Base-by-base conservation (phyloP, 2,329 filamentous ascomycete genomes). In the Aspergillus sp. region DNA sequence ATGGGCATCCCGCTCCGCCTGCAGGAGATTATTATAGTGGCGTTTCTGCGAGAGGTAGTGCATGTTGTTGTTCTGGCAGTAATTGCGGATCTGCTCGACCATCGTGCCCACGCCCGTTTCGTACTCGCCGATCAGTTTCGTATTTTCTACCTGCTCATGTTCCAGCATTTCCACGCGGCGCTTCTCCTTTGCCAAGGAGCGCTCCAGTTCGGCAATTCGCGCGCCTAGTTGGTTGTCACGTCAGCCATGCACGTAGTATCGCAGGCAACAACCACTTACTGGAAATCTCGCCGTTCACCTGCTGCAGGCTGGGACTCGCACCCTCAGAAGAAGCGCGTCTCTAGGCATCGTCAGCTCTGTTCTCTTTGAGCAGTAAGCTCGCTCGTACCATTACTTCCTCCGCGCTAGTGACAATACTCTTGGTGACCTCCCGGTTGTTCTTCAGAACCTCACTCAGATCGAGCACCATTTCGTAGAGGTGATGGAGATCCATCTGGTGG, bases 401-500 rank as follows among this genome's bases (percentile, higher is more conserved):
- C 2, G 66, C 66, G 37, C 63, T 64, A 13, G 55, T 49, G n/a
- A 68, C 64, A 37, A 70, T 67, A 25, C 56, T 63, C 32, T 62
- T 64, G 29, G 67, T 68, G 41, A 63, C 60, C 38, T 69, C 67
- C 11, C 67, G 61, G 36, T 70, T 70, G 35, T 63, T 63, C 42
- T 64, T 63, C 32, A 70, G 48, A 1, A 69, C 60, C 11, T 66
- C 61, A 29, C 66, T 68, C 39, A 70, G 45, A 37, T 70, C 67
- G 33, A 66, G 46, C 16, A 70, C 63, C 57, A 68, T 68, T 22
- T 67, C 61, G 36, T 66, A 69, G 2, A 70, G 53, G 33, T 68
- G 62, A 39, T 68, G 66, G 29, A 70, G 52, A 40, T 70, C 67
- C 62, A 69, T 67, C 48, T 69, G 64, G 34, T 69, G 67, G 8